Base-by-base conservation (phyloP, 2,329 filamentous ascomycete genomes). In the Aspergillus intermedius region DNA sequence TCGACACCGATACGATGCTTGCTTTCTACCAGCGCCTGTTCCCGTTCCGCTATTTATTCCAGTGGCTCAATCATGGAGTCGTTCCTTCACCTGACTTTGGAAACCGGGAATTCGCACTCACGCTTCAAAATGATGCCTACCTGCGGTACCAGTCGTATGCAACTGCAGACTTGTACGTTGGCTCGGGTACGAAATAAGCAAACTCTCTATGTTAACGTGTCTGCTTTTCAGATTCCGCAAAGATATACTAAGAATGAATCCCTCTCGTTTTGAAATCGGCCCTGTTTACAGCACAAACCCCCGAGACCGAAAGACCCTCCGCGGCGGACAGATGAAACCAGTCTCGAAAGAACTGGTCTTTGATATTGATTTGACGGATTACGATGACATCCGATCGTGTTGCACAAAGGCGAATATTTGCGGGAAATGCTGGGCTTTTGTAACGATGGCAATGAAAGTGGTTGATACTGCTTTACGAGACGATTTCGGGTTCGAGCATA, bases 351-450 rank as follows among this genome's bases (percentile, higher is more conserved):
- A 98, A 68, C 75, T 98, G 35, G 95, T 95, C 60, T 97, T 98
- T 69, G 93, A 98, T 85, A 97, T 98, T 61, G 93, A 98, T 80
- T 80, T 98, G 80, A 97, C 93, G 47, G 93, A 97, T 72, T 98
- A 98, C 71, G 93, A 98, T 66, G 89, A 95, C 56, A 88, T 98
- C 55, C 84, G 93, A 58, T 96, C 91, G 23, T 98, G 93, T 72
- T 98, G 93, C 67, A 83, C 85, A 61, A 91, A 91, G 66, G 89
- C 91, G 7, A 94, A 88, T 59, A 97, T 98, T 56, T 98, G 93
- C 68, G 78, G 77, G 56, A 93, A 91, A 66, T 98, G 93, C 73
- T 98, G 93, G 93, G 79, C 86, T 44, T 98, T 97, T 69, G 94
- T 95, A 60, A 95, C 88, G 21, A 97, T 98, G 90, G 88, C 93